These are phyloP conservation scores for Neurospora pannonica DNA, from an alignment of 495 filamentous ascomycete species.

Conservation along the genomic window DNA sequence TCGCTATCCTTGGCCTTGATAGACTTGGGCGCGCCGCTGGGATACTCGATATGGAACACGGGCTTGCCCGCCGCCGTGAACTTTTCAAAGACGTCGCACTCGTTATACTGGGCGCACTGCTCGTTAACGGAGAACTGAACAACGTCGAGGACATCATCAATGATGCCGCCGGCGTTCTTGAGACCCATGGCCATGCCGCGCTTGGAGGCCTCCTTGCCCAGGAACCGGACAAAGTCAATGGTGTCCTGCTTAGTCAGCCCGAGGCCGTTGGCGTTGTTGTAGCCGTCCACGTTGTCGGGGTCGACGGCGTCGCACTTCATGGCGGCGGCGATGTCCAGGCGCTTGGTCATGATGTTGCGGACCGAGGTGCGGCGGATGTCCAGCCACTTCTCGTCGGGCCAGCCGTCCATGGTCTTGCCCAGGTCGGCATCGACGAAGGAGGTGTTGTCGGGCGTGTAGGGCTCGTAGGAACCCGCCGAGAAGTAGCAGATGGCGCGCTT, in stretches of 20 bases:
- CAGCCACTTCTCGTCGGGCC: constrained; percentile 60
- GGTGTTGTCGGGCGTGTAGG: constrained; percentile 45
- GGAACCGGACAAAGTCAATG: constrained; percentile 48
- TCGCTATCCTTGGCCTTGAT: constrained; percentile 17
- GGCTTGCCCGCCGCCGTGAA: constrained; percentile 54
- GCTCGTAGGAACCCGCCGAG: constrained; percentile 51
- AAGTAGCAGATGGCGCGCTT: constrained; percentile 61
- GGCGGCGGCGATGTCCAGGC: constrained; percentile 44
- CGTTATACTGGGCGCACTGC: constrained; percentile 50
- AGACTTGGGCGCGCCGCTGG: constrained; percentile 31
- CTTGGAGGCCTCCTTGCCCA: constrained; percentile 43
- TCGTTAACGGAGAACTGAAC: constrained; percentile 67
- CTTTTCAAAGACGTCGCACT: constrained; percentile 44
- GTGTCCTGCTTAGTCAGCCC: constrained; percentile 44
- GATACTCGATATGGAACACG: constrained; percentile 69
- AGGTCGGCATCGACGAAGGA: constrained; percentile 44
- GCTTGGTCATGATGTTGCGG: constrained; percentile 46
- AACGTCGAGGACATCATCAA: constrained; percentile 42
- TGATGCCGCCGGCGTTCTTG: constrained; percentile 56
- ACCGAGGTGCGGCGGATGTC: constrained; percentile 47
- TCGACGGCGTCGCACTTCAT: constrained; percentile 67
- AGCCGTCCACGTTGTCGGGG: constrained; percentile 64
- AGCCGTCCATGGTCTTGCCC: constrained; percentile 46
- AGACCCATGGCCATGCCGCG: constrained; percentile 47
- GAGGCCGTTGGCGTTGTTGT: constrained; percentile 47